Evolutionary conservation across 345 rosid species (phyloP).

Genomic region (Nephelium lappaceum): DNA sequence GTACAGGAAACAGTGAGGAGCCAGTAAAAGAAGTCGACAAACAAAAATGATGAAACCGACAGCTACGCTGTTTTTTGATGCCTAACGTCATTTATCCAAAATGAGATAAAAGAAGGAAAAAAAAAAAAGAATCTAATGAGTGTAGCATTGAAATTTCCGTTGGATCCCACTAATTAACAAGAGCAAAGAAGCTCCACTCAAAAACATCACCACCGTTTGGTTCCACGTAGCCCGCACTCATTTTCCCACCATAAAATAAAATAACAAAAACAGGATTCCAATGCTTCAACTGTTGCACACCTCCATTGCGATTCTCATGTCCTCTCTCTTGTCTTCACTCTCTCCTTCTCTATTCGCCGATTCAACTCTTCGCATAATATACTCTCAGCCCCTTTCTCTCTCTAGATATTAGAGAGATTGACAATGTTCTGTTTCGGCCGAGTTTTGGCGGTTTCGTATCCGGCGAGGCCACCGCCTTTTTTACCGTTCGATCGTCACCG

Average conservation of each 20-base stretch:
- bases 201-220: background rate
- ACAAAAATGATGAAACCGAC: no score
- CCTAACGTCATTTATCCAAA: background rate
- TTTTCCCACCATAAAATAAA: slow-evolving; percentile 18
- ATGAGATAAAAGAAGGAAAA: background rate
- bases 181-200: background rate
- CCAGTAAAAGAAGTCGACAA: no score
- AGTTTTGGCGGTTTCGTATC: slow-evolving; percentile 56
- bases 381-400: background rate
- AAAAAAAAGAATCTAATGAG: background rate
- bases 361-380: background rate
- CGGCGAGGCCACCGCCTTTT: slow-evolving; percentile 32
- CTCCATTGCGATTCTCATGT: slow-evolving; percentile 9
- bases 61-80: no score
- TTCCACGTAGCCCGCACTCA: slow-evolving; percentile 14
- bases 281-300: background rate
- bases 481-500: slow-evolving; percentile 10
- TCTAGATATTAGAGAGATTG: background rate
- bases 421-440: slow-evolving; percentile 60
- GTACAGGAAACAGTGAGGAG: no score
- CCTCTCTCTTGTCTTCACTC: slow-evolving; percentile 28
- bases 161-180: background rate
- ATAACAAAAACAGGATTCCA: background rate
- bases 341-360: background rate
- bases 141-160: background rate